phyloP scores from a whole-genome alignment of 116 monocot genomes.

The Trichopus zeylanicus region DNA sequence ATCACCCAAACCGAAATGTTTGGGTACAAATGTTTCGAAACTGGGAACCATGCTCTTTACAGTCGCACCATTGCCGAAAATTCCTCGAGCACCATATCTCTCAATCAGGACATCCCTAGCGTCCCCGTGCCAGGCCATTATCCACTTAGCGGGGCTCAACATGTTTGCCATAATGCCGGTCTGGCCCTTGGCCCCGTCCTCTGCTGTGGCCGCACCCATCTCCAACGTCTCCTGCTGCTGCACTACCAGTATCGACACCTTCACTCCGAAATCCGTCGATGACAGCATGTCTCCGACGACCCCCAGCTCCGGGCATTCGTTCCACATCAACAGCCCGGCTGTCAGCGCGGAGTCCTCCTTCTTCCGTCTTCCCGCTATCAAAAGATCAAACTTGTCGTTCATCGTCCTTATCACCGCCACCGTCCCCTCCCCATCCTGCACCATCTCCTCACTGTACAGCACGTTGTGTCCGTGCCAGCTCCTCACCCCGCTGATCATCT shows the following conservation, averaged over 20 bases:
- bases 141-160: no score
- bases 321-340: conserved; percentile 24
- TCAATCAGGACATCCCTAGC: background rate
- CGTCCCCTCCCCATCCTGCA: conserved; percentile 19
- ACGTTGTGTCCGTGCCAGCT: background rate
- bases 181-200: no score
- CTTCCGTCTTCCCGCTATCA: conserved; percentile 33
- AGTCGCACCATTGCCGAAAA: no score
- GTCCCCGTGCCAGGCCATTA: background rate
- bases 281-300: conserved; percentile 27
- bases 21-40: no score
- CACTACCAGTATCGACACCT: conserved; percentile 28
- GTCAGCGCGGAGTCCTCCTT: conserved; percentile 15
- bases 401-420: conserved; percentile 19
- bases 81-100: no score
- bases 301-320: conserved; percentile 39
- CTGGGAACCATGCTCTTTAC: no score
- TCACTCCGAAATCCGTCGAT: conserved; percentile 20
- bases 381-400: conserved; percentile 13
- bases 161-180: no score
- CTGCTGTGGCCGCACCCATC: no score
- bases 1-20: no score
- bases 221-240: conserved; percentile 14
- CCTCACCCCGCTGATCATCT: background rate
- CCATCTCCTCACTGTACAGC: conserved; percentile 25